Percentiles rank a stretch among this genome's conserved stretches.
These are phyloP conservation scores for Penicillium expansum DNA, from an alignment of 2,329 filamentous ascomycete genomes.

Conservation along the genomic window DNA sequence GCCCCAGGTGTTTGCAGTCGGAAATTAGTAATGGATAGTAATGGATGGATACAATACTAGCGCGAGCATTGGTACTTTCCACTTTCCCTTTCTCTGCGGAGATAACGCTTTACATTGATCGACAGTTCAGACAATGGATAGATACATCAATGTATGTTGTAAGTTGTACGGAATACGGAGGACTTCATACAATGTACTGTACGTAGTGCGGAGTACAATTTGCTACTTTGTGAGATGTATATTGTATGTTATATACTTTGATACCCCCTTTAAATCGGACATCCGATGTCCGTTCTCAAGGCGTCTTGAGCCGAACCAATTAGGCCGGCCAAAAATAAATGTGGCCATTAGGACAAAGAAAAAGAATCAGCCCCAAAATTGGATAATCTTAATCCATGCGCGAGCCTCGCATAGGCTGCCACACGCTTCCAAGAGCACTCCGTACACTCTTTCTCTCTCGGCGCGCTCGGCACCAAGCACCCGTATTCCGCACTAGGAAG, in stretches of 20 bases:
- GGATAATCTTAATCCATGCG: neutral
- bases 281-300: neutral
- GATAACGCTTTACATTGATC: constrained; percentile 1
- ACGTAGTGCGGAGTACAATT: neutral
- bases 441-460: neutral
- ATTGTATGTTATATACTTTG: neutral
- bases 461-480: neutral
- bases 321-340: neutral
- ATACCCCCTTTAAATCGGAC: neutral
- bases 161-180: too few relatives aligned
- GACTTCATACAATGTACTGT: neutral
- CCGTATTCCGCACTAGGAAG: constrained; percentile 1
- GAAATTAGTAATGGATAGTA: constrained; percentile 1
- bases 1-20: constrained; percentile 5
- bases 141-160: too few relatives aligned
- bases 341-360: constrained; percentile 1
- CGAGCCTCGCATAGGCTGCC: neutral
- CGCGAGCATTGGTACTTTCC: neutral
- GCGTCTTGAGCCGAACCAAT: neutral
- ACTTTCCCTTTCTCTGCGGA: neutral
- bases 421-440: neutral
- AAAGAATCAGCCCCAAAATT: constrained; percentile 1
- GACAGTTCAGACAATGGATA: neutral
- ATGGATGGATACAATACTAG: constrained; percentile 1
- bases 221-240: neutral